These are phyloP conservation scores for Diaporthe batatas DNA, from an alignment of 2,329 filamentous ascomycete species.

Conservation along the genomic window DNA sequence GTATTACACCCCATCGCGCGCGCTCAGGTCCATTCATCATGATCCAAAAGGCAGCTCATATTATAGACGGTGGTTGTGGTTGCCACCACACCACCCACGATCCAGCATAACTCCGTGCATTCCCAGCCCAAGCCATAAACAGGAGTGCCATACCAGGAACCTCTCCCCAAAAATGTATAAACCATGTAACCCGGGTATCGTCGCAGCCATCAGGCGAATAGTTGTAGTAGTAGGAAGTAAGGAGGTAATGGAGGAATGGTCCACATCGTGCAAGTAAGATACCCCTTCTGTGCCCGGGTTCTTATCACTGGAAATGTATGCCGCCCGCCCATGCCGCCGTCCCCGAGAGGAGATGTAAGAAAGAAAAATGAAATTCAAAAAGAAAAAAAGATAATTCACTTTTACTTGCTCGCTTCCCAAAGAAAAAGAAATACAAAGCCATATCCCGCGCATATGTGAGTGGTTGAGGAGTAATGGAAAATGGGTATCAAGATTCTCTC, in stretches of 20 bases:
- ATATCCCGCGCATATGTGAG: slow-evolving; percentile 5
- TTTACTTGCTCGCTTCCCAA: slow-evolving; percentile 34
- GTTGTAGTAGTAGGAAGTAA: slow-evolving; percentile 28
- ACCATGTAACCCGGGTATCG: slow-evolving; percentile 39
- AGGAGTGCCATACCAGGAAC: slow-evolving; percentile 1
- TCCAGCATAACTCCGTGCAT: slow-evolving; percentile 16
- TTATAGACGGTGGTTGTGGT: slow-evolving; percentile 22
- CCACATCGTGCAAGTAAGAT: slow-evolving; percentile 18
- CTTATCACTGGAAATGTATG: slow-evolving; percentile 16
- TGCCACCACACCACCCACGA: neutral
- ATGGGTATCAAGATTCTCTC: slow-evolving; percentile 23
- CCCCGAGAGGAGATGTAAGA: slow-evolving; percentile 11
- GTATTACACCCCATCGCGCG: slow-evolving; percentile 12
- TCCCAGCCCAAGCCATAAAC: slow-evolving; percentile 8
- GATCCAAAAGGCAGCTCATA: slow-evolving; percentile 15
- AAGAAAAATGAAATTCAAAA: neutral
- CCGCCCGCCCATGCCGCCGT: slow-evolving; percentile 18
- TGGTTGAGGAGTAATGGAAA: slow-evolving; percentile 21
- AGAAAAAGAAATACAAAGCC: neutral
- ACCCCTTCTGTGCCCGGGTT: neutral
- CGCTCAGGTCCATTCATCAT: slow-evolving; percentile 11
- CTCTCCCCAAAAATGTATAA: slow-evolving; percentile 14
- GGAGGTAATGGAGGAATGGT: neutral
- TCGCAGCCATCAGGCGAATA: slow-evolving; percentile 36
- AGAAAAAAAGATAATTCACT: neutral